Conservation (phyloP, 352 stramenopile species). For the Albugo laibachii region DNA sequence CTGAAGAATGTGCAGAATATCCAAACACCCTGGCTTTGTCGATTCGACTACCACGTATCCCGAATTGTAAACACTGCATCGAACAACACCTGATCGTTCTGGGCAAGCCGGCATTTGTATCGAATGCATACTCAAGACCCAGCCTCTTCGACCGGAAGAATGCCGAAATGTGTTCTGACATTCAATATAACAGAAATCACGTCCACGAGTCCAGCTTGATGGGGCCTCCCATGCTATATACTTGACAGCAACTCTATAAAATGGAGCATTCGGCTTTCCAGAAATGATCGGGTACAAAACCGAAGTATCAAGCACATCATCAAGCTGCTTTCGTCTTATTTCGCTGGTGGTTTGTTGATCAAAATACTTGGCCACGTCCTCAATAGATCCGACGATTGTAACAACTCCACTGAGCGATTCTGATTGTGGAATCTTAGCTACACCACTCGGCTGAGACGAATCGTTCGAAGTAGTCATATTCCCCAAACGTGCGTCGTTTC, state of each 20-base stretch:
- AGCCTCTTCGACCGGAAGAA: constrained; percentile 35
- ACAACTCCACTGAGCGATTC: constrained; percentile 57
- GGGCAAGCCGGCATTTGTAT: constrained; percentile 61
- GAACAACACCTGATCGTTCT: constrained; percentile 41
- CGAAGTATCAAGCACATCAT: constrained; percentile 41
- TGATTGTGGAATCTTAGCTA: too few species aligned
- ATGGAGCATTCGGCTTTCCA: constrained; percentile 1
- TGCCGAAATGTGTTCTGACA: constrained; percentile 68
- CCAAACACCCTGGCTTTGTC: constrained; percentile 51
- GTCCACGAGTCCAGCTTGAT: constrained; percentile 27
- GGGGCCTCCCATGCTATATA: constrained; percentile 42
- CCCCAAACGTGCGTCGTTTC: constrained; percentile 14
- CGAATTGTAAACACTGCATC: constrained; percentile 65
- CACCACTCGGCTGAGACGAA: background rate
- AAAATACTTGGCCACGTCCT: constrained; percentile 46
- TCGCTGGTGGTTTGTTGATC: constrained; percentile 33
- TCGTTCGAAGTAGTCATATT: constrained; percentile 7
- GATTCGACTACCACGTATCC: constrained; percentile 63
- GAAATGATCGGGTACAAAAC: constrained; percentile 44
- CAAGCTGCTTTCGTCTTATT: constrained; percentile 35
- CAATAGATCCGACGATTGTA: constrained; percentile 44
- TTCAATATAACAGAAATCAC: constrained; percentile 58
- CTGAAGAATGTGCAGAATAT: constrained; percentile 72
- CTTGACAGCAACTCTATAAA: constrained; percentile 25
- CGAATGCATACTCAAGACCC: constrained; percentile 69